Evolutionary conservation across 768 basidiomycete species (phyloP).

Genomic region (Tylopilus rubrobrunneus): DNA sequence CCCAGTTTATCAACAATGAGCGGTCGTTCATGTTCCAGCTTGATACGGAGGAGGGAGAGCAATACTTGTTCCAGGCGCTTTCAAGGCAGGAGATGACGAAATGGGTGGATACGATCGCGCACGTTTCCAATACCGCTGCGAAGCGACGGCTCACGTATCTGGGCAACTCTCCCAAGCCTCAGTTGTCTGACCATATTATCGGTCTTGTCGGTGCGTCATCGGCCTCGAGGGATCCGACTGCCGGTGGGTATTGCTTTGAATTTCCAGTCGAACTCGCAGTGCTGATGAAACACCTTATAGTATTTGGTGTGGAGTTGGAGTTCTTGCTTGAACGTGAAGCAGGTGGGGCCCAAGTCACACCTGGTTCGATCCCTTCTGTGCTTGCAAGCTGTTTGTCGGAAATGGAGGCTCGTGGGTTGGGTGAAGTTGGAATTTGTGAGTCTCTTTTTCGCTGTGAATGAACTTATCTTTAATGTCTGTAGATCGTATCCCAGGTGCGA

Average conservation of each 20-base stretch:
- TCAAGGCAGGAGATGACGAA: slow-evolving; percentile 66
- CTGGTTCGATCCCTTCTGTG: slow-evolving; percentile 62
- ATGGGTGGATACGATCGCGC: slow-evolving; percentile 75
- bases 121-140: slow-evolving; percentile 68
- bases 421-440: slow-evolving; percentile 82
- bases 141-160: slow-evolving; percentile 80
- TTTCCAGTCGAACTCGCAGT: not conserved
- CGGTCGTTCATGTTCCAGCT: slow-evolving; percentile 81
- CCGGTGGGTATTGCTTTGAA: slow-evolving; percentile 45
- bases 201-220: slow-evolving; percentile 44
- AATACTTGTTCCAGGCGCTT: slow-evolving; percentile 73
- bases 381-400: slow-evolving; percentile 64
- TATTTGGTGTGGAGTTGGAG: slow-evolving; percentile 75
- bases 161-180: slow-evolving; percentile 69
- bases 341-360: slow-evolving; percentile 41
- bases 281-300: slow-evolving; percentile 30
- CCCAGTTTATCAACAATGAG: slow-evolving; percentile 73
- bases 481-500: slow-evolving; percentile 85
- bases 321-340: slow-evolving; percentile 66
- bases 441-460: slow-evolving; percentile 5
- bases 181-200: slow-evolving; percentile 71
- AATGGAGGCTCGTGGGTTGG: slow-evolving; percentile 71
- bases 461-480: not conserved
- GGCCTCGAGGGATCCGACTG: slow-evolving; percentile 66
- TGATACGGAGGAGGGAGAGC: slow-evolving; percentile 84